These are phyloP conservation scores for Carex littledalei DNA, from an alignment of 176 grass and related monocot genomes.

Conservation along the genomic window DNA sequence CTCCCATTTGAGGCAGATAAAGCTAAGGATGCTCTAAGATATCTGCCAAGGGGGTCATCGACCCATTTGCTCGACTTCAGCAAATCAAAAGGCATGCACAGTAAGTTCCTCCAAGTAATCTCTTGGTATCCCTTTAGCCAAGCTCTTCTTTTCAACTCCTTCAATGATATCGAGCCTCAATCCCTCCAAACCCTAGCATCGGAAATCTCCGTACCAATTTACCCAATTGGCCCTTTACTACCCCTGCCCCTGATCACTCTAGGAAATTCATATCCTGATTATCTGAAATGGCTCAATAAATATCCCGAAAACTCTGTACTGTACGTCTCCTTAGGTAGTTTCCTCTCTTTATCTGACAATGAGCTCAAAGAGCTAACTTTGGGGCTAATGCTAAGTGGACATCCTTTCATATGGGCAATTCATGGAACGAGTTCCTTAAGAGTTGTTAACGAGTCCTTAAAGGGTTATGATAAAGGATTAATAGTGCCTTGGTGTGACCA, in stretches of 20 bases:
- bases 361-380: constrained; percentile 5
- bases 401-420: constrained; percentile 9
- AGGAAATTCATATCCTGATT: background rate
- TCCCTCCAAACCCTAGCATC: background rate
- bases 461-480: background rate
- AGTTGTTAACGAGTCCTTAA: background rate
- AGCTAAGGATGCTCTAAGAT: background rate
- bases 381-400: constrained; percentile 4
- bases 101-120: constrained; percentile 11
- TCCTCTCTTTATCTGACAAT: constrained; percentile 4
- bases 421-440: background rate
- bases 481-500: constrained; percentile 27
- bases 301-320: constrained; percentile 4
- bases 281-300: constrained; percentile 8
- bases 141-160: constrained; percentile 18
- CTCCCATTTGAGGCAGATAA: background rate
- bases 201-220: background rate
- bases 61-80: background rate
- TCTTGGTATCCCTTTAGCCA: constrained; percentile 17
- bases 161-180: constrained; percentile 9
- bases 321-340: constrained; percentile 13
- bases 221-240: constrained; percentile 16
- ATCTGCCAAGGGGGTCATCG: background rate
- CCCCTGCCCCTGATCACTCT: background rate
- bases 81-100: background rate